Conservation (phyloP, 148 eudicot genomes). For the Nepenthes mirabilis region DNA sequence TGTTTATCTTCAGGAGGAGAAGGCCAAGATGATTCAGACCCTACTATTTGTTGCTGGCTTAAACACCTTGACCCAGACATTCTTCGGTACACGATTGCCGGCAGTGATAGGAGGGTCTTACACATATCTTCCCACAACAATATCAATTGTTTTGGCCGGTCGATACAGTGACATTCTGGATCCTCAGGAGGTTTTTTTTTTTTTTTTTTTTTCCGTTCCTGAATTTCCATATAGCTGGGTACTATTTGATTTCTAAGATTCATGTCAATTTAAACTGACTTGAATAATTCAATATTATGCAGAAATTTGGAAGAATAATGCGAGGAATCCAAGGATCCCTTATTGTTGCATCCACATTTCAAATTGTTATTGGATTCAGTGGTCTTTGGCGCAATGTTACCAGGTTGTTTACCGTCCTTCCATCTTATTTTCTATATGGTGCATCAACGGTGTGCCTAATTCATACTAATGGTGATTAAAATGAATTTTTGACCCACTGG, state of each 20-base stretch:
- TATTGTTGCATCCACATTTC: constrained; percentile 76
- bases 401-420: constrained; percentile 25
- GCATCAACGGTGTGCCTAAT: too few species aligned
- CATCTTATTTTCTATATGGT: not conserved
- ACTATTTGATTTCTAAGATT: not conserved
- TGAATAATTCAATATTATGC: constrained; percentile 6
- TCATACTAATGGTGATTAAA: too few species aligned
- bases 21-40: constrained; percentile 75
- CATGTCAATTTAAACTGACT: constrained; percentile 4
- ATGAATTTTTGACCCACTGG: too few species aligned
- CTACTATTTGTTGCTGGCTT: constrained; percentile 75
- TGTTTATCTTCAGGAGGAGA: constrained; percentile 43
- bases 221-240: not conserved
- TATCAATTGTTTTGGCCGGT: constrained; percentile 68
- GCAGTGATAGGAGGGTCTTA: constrained; percentile 86
- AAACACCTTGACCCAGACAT: constrained; percentile 59
- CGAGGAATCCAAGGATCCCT: constrained; percentile 87
- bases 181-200: constrained; percentile 48
- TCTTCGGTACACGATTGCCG: constrained; percentile 74
- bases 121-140: constrained; percentile 62
- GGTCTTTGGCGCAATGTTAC: constrained; percentile 82
- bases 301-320: constrained; percentile 68
- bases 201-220: too few species aligned
- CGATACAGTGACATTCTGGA: constrained; percentile 49
- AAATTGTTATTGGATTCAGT: constrained; percentile 85